These are phyloP conservation scores for Starmerella bacillaris DNA, from an alignment of 805 yeast species.

Conservation along the genomic window DNA sequence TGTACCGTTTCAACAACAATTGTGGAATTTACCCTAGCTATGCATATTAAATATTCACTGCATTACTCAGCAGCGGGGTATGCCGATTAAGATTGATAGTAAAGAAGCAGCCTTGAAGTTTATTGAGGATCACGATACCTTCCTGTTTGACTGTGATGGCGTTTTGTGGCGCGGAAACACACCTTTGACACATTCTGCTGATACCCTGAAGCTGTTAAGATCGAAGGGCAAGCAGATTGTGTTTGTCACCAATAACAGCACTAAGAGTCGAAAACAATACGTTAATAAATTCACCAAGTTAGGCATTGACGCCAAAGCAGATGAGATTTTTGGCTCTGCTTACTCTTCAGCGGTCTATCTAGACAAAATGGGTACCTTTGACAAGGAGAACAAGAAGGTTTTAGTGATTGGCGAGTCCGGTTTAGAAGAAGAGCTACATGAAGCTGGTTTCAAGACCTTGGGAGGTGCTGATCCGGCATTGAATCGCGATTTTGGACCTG, in stretches of 20 bases:
- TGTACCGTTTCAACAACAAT: no score
- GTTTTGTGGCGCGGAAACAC: conserved; percentile 86
- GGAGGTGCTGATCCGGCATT: conserved; percentile 70
- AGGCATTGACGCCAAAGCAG: conserved; percentile 28
- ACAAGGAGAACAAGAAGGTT: conserved; percentile 50
- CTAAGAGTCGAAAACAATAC: conserved; percentile 70
- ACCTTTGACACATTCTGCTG: conserved; percentile 57
- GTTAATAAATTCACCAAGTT: conserved; percentile 54
- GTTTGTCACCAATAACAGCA: conserved; percentile 90
- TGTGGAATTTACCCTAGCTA: no score
- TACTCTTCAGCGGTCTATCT: conserved; percentile 82
- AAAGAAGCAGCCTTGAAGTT: conserved; percentile 26
- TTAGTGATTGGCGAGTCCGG: conserved; percentile 86
- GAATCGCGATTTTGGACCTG: conserved; percentile 34
- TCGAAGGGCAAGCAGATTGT: conserved; percentile 44
- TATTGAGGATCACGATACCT: conserved; percentile 56
- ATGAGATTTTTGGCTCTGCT: conserved; percentile 79
- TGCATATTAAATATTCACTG: neutral
- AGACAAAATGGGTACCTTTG: conserved; percentile 53
- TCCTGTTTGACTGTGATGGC: conserved; percentile 93
- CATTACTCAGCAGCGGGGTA: conserved; percentile 1
- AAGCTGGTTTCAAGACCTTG: conserved; percentile 52
- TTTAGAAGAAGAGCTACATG: conserved; percentile 56
- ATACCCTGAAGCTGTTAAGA: conserved; percentile 49
- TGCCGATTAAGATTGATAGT: conserved; percentile 15